These are phyloP conservation scores for Aphanomyces euteiches DNA, from an alignment of 352 stramenopile genomes.

Conservation along the genomic window DNA sequence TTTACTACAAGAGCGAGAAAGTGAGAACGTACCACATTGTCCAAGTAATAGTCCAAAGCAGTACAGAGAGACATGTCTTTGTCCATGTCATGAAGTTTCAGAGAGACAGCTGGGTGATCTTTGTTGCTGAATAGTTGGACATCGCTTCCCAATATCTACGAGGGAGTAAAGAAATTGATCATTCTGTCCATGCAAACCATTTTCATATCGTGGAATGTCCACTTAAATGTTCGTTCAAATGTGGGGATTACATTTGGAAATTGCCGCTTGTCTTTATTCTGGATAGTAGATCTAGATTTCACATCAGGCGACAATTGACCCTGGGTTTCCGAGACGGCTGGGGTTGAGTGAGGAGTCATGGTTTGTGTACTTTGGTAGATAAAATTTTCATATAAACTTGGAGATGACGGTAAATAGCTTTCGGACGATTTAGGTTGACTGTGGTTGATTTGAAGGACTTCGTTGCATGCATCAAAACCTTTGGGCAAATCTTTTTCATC, in stretches of 20 bases:
- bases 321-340: background rate
- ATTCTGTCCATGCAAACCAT: conserved; percentile 44
- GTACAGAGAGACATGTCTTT: conserved; percentile 77
- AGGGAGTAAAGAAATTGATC: no score
- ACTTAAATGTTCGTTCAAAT: conserved; percentile 78
- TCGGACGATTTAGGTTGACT: background rate
- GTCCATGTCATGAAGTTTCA: conserved; percentile 84
- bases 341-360: background rate
- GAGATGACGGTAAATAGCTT: background rate
- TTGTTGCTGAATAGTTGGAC: conserved; percentile 80
- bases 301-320: background rate
- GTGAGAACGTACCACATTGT: conserved; percentile 54
- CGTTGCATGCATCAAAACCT: conserved; percentile 53
- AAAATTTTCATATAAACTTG: conserved; percentile 75
- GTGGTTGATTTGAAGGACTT: conserved; percentile 18
- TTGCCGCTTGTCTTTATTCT: background rate
- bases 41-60: conserved; percentile 82
- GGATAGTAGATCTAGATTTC: background rate
- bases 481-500: conserved; percentile 59
- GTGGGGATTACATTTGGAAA: conserved; percentile 36
- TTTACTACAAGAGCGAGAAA: background rate
- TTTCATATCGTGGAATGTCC: conserved; percentile 85
- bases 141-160: conserved; percentile 71
- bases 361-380: conserved; percentile 73
- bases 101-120: conserved; percentile 75